A percentile compares a stretch with the other conserved stretches of the same genome.
Conservation (phyloP, 371 early-diverging fungal species). For the Blakeslea trispora region DNA sequence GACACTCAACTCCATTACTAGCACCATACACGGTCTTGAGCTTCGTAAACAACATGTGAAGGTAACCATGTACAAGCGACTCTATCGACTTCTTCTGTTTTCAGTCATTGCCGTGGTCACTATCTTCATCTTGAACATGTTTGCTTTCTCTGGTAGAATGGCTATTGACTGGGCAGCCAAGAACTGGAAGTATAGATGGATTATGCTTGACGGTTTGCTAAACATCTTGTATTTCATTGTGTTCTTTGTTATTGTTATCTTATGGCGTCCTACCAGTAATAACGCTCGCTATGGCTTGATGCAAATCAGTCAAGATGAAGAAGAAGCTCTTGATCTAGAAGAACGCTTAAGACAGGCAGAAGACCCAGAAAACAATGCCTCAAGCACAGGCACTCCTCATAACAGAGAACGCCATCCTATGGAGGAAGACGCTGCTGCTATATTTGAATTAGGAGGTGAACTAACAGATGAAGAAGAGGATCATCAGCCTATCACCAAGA, state of each 20-base stretch:
- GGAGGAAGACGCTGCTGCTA: constrained; percentile 57
- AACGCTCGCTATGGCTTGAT: constrained; percentile 80
- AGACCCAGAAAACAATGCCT: constrained; percentile 44
- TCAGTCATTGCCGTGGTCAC: constrained; percentile 73
- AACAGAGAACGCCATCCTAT: constrained; percentile 7
- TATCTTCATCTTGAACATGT: constrained; percentile 82
- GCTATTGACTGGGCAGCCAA: constrained; percentile 71
- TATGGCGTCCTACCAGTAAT: constrained; percentile 94
- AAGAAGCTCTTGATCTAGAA: constrained; percentile 60
- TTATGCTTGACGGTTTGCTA: constrained; percentile 89
- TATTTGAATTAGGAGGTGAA: constrained; percentile 72
- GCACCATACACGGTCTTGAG: constrained; percentile 47
- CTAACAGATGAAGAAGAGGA: constrained; percentile 53
- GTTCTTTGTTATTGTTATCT: constrained; percentile 72
- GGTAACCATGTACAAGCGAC: constrained; percentile 84
- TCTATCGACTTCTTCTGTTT: constrained; percentile 80
- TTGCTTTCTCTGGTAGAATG: constrained; percentile 65
- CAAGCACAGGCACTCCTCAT: constrained; percentile 4
- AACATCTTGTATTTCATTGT: constrained; percentile 82
- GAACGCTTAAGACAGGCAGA: constrained; percentile 55
- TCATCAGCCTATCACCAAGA: constrained; percentile 22
- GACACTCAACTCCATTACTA: constrained; percentile 59
- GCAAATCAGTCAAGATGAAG: constrained; percentile 60
- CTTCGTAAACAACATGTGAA: constrained; percentile 85
- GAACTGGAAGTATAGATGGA: constrained; percentile 90